phyloP scores from a whole-genome alignment of 2,329 filamentous ascomycete genomes.

The Aspergillus amoenus region DNA sequence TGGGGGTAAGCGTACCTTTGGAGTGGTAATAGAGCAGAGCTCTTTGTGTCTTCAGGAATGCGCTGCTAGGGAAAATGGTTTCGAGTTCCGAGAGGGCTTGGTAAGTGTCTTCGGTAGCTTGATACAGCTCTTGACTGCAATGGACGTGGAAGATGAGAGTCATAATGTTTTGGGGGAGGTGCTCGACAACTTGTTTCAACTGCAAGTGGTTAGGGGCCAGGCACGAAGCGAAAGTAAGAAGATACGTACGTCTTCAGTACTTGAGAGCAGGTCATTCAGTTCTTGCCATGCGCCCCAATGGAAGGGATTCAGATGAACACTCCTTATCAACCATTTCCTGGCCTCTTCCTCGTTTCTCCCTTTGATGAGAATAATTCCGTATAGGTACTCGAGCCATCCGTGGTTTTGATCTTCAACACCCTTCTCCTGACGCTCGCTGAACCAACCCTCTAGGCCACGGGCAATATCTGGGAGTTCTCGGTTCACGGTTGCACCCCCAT shows the following conservation, averaged over 20 bases:
- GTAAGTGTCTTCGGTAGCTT: constrained; percentile 73
- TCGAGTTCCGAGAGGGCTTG: constrained; percentile 75
- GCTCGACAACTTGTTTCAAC: constrained; percentile 69
- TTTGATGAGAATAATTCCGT: constrained; percentile 85
- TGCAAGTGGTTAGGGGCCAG: constrained; percentile 37
- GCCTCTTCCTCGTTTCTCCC: constrained; percentile 86
- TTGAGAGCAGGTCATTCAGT: constrained; percentile 74
- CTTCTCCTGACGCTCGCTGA: constrained; percentile 63
- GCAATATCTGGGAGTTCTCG: constrained; percentile 78
- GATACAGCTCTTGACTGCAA: constrained; percentile 87
- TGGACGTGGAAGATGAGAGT: constrained; percentile 92
- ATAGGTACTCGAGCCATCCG: constrained; percentile 84
- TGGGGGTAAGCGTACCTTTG: constrained; percentile 50
- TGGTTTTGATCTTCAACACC: constrained; percentile 65
- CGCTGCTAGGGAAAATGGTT: constrained; percentile 79
- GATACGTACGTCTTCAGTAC: constrained; percentile 72
- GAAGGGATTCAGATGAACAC: constrained; percentile 86
- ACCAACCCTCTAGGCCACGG: constrained; percentile 76
- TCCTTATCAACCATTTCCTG: constrained; percentile 81
- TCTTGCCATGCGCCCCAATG: constrained; percentile 99
- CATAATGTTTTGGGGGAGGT: constrained; percentile 85
- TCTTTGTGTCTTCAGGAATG: constrained; percentile 86
- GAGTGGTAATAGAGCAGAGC: constrained; percentile 87
- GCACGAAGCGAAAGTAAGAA: background rate
- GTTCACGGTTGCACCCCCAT: constrained; percentile 80